phyloP scores from a whole-genome alignment of 2,329 filamentous ascomycete species.

The Bretziella fagacearum region DNA sequence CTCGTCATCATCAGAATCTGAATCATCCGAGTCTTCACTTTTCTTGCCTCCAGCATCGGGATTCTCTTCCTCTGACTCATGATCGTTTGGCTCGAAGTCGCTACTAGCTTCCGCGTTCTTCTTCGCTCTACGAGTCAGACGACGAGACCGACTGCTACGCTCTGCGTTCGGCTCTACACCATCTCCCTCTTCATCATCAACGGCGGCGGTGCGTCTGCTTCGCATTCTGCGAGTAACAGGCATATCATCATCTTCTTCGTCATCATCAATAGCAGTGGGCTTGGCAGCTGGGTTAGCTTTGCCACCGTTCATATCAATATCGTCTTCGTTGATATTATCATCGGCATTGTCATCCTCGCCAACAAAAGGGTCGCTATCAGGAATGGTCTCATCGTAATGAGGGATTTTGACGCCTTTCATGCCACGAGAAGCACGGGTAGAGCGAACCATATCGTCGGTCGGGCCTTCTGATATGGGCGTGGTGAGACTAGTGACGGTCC shows the following conservation, averaged over 20 bases:
- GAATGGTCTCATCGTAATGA: conserved; percentile 11
- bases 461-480: conserved; percentile 28
- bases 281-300: conserved; percentile 16
- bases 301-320: conserved; percentile 17
- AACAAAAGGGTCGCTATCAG: conserved; percentile 11
- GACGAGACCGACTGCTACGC: conserved; percentile 23
- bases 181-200: conserved; percentile 28
- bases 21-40: conserved; percentile 25
- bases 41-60: conserved; percentile 33
- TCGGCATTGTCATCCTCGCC: conserved; percentile 12
- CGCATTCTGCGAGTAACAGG: conserved; percentile 13
- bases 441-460: conserved; percentile 18
- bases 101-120: conserved; percentile 38
- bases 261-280: conserved; percentile 16
- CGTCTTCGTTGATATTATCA: conserved; percentile 16
- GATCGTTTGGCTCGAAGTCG: conserved; percentile 40
- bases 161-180: conserved; percentile 11
- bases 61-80: conserved; percentile 41
- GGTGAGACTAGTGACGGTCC: conserved; percentile 44
- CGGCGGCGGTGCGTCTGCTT: conserved; percentile 14
- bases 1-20: conserved; percentile 23
- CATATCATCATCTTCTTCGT: conserved; percentile 20
- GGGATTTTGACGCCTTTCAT: conserved; percentile 30
- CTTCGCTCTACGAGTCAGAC: conserved; percentile 32
- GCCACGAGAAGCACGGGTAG: conserved; percentile 30